Percentiles rank a stretch among this genome's conserved stretches.
Evolutionary conservation across 2,329 filamentous ascomycete genomes (phyloP).

Genomic region (Colletotrichum trifolii): DNA sequence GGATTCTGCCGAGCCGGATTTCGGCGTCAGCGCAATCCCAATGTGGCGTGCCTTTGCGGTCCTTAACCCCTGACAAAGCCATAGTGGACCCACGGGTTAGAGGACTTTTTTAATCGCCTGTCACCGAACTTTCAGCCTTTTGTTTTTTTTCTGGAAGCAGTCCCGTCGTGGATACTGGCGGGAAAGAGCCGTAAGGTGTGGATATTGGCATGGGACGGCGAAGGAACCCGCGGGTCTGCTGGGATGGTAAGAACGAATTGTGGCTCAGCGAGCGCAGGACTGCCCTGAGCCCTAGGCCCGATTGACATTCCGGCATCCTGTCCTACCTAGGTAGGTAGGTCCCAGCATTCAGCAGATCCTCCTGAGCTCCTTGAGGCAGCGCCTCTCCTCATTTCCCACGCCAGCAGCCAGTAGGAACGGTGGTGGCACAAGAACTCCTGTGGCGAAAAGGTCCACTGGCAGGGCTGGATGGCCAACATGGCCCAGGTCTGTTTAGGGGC

Average conservation of each 20-base stretch:
- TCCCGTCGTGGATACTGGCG: constrained; percentile 9
- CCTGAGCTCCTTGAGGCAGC: constrained; percentile 5
- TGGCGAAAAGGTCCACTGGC: constrained; percentile 31
- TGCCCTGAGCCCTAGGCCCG: not conserved
- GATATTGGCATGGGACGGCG: constrained; percentile 2
- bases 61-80: not conserved
- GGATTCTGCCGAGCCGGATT: constrained; percentile 19
- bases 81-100: constrained; percentile 4
- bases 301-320: constrained; percentile 4
- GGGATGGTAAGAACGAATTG: not conserved
- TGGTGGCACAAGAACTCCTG: not conserved
- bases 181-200: constrained; percentile 12
- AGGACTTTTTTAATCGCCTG: not conserved
- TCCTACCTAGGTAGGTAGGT: not conserved
- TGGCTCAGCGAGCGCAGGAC: not conserved
- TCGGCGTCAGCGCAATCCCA: constrained; percentile 8
- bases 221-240: not conserved
- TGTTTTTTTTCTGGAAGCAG: constrained; percentile 24
- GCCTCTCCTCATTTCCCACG: too few species aligned
- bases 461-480: constrained; percentile 11
- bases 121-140: not conserved
- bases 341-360: constrained; percentile 14
- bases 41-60: not conserved
- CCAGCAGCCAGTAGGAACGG: too few species aligned
- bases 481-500: constrained; percentile 5